A percentile compares a stretch with the other conserved stretches of the same genome.
These are phyloP conservation scores for Cyclotella baltica DNA, from an alignment of 108 stramenopile genomes.

Conservation along the genomic window DNA sequence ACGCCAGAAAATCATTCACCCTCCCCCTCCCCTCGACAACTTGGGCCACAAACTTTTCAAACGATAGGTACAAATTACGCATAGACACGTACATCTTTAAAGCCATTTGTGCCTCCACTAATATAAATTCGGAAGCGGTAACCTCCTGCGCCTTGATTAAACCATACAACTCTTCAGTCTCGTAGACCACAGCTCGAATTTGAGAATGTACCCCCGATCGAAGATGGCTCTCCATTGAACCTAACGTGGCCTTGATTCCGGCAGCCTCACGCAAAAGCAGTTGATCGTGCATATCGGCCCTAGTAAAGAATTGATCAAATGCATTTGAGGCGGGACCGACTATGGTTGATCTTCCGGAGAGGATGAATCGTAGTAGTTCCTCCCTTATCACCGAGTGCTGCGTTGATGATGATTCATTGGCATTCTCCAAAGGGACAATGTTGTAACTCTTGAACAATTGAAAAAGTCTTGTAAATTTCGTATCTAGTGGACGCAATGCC, in stretches of 20 bases:
- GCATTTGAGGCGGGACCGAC: conserved; percentile 70
- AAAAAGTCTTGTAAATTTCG: conserved; percentile 62
- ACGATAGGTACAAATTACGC: conserved; percentile 43
- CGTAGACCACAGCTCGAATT: conserved; percentile 62
- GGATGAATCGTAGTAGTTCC: conserved; percentile 73
- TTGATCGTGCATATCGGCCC: conserved; percentile 84
- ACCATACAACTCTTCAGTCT: conserved; percentile 70
- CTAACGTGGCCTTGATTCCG: conserved; percentile 61
- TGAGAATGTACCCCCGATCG: conserved; percentile 66
- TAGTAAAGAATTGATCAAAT: conserved; percentile 87
- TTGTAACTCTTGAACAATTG: conserved; percentile 70
- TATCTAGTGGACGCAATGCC: conserved; percentile 76
- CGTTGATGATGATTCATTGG: conserved; percentile 19
- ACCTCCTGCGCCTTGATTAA: conserved; percentile 48
- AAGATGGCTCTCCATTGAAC: conserved; percentile 68
- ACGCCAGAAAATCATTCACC: conserved; percentile 71
- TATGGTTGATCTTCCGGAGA: conserved; percentile 66
- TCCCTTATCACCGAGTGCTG: conserved; percentile 29
- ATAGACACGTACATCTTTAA: conserved; percentile 32
- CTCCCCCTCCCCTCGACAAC: conserved; percentile 73
- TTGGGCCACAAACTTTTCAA: conserved; percentile 55
- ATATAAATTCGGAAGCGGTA: conserved; percentile 2
- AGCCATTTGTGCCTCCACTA: conserved; percentile 39
- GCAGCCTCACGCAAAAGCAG: conserved; percentile 67
- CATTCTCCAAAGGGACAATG: conserved; percentile 38